A percentile compares a stretch with the other conserved stretches of the same genome.
These are phyloP conservation scores for Nitzschia sp. DNA, from an alignment of 108 stramenopile genomes.

Conservation along the genomic window DNA sequence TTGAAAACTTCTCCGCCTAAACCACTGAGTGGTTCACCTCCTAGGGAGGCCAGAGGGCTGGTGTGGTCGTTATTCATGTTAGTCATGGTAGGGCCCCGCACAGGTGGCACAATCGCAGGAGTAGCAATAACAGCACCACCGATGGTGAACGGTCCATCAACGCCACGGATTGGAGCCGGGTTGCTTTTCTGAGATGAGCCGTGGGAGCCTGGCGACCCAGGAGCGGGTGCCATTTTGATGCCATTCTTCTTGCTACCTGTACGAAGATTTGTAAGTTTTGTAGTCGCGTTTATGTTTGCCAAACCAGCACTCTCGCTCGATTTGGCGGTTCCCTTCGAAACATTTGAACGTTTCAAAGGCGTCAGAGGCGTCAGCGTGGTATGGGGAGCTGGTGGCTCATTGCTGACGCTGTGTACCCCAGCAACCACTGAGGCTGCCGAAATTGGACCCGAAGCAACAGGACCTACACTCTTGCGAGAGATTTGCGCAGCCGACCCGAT, in stretches of 20 bases:
- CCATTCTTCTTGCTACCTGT: conserved; percentile 38
- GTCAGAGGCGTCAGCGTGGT: conserved; percentile 78
- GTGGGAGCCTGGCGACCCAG: conserved; percentile 17
- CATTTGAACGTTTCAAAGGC: conserved; percentile 63
- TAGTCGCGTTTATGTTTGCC: conserved; percentile 1
- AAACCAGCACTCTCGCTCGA: conserved; percentile 22
- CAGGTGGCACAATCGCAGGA: conserved; percentile 41
- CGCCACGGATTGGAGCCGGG: neutral
- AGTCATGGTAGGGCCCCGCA: conserved; percentile 31
- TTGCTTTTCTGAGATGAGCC: neutral
- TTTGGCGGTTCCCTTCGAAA: conserved; percentile 4
- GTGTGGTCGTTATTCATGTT: conserved; percentile 33
- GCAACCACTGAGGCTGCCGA: conserved; percentile 84
- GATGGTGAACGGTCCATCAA: conserved; percentile 19
- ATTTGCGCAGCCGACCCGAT: conserved; percentile 9
- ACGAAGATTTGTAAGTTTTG: conserved; percentile 45
- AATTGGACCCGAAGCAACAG: conserved; percentile 19
- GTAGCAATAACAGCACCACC: conserved; percentile 51
- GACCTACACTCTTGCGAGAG: conserved; percentile 15
- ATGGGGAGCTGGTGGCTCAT: conserved; percentile 48
- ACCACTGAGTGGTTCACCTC: conserved; percentile 29
- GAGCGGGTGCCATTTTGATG: conserved; percentile 14
- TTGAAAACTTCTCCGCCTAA: conserved; percentile 60
- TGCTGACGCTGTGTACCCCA: conserved; percentile 43
- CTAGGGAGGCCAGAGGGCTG: conserved; percentile 4